phyloP scores from a whole-genome alignment of 129 eudicot genomes.

The Lactuca saligna region DNA sequence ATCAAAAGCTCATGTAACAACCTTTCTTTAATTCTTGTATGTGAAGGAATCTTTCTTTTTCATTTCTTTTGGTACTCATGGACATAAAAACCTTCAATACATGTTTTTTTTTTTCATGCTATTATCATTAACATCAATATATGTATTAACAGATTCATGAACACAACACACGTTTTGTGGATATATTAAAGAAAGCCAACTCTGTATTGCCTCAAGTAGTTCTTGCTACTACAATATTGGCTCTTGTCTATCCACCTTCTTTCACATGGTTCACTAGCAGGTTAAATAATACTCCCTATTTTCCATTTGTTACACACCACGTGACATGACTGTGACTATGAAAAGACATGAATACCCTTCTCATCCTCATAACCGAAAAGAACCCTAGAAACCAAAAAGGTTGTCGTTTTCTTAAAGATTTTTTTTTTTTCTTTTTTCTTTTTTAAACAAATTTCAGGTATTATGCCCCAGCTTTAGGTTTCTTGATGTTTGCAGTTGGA shows the following conservation, averaged over 20 bases:
- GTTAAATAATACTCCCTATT: constrained; percentile 23
- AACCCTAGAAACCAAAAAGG: too few relatives aligned
- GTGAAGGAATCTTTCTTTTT: too few relatives aligned
- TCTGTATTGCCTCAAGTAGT: constrained; percentile 90
- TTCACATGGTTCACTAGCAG: constrained; percentile 98
- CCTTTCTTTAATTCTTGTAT: too few relatives aligned
- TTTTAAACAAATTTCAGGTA: constrained; percentile 52
- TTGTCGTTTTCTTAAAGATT: too few relatives aligned
- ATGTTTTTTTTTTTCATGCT: not conserved
- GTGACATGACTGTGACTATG: too few relatives aligned
- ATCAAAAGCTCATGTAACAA: too few relatives aligned
- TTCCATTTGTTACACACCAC: not conserved
- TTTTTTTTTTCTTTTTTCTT: too few relatives aligned
- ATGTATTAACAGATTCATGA: constrained; percentile 37
- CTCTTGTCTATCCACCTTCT: constrained; percentile 94
- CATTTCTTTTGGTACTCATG: too few relatives aligned
- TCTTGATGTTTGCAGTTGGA: constrained; percentile 97
- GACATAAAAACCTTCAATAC: too few relatives aligned
- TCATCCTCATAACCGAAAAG: too few relatives aligned
- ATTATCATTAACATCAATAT: not conserved
- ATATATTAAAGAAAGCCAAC: constrained; percentile 71
- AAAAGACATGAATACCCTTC: too few relatives aligned
- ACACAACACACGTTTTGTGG: constrained; percentile 50
- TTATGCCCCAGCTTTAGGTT: constrained; percentile 97
- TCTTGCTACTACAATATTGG: constrained; percentile 83